Evolutionary conservation across 352 stramenopile species (phyloP).

Genomic region (Phytophthora palmivora): DNA sequence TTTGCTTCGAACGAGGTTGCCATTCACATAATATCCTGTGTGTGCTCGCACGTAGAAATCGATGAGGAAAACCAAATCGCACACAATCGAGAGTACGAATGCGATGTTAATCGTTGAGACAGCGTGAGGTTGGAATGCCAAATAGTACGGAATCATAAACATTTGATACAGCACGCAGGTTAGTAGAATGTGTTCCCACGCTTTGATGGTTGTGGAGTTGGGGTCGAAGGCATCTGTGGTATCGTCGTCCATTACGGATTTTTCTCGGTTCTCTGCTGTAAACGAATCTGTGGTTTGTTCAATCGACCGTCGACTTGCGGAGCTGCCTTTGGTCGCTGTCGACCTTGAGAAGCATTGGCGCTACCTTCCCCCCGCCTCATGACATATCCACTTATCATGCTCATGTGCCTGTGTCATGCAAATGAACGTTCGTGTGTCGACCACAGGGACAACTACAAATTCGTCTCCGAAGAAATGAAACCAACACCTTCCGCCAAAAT

Average conservation of each 20-base stretch:
- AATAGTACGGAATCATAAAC: slow-evolving; percentile 64
- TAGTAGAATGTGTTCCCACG: slow-evolving; percentile 69
- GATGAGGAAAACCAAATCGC: slow-evolving; percentile 57
- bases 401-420: slow-evolving; percentile 17
- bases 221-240: slow-evolving; percentile 60
- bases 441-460: not conserved
- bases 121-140: slow-evolving; percentile 46
- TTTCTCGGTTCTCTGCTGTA: slow-evolving; percentile 19
- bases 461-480: not conserved
- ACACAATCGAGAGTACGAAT: slow-evolving; percentile 34
- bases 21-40: slow-evolving; percentile 66
- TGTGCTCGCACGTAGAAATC: slow-evolving; percentile 68
- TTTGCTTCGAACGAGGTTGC: slow-evolving; percentile 62
- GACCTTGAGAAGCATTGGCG: slow-evolving; percentile 5
- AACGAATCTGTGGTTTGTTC: slow-evolving; percentile 25
- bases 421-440: not conserved
- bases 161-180: slow-evolving; percentile 56
- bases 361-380: slow-evolving; percentile 17
- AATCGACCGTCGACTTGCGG: slow-evolving; percentile 17
- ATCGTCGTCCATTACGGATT: slow-evolving; percentile 32
- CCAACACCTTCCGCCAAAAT: not conserved
- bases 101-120: slow-evolving; percentile 21
- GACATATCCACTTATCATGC: slow-evolving; percentile 36
- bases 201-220: slow-evolving; percentile 42
- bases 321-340: slow-evolving; percentile 28